These are phyloP conservation scores for Trypanosoma lewisi DNA, from an alignment of 208 protist genomes.

Conservation along the genomic window DNA sequence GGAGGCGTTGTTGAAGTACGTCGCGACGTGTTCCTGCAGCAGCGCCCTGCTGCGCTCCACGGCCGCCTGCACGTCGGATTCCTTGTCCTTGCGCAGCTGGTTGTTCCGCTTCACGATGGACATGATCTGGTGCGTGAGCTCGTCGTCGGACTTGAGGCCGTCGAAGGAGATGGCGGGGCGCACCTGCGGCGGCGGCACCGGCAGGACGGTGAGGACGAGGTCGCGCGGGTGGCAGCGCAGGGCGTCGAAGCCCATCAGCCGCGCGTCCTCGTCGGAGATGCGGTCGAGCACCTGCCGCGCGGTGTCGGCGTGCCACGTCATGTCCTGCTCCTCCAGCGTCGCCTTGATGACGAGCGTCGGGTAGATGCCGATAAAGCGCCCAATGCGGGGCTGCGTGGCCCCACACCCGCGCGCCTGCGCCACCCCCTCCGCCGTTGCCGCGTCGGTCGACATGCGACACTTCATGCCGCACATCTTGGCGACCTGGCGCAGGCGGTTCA, in stretches of 20 bases:
- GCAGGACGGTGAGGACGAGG: constrained; percentile 95
- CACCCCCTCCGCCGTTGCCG: constrained; percentile 18
- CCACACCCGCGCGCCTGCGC: constrained; percentile 74
- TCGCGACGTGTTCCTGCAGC: constrained; percentile 97
- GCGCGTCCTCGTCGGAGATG: constrained; percentile 63
- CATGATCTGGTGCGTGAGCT: constrained; percentile 97
- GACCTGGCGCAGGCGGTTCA: constrained; percentile 76
- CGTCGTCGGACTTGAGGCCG: constrained; percentile 91
- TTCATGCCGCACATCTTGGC: constrained; percentile 67
- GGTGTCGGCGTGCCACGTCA: constrained; percentile 70
- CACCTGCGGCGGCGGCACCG: constrained; percentile 97
- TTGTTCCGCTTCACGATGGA: constrained; percentile 98
- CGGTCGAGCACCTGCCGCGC: constrained; percentile 74
- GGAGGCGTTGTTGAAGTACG: constrained; percentile 97
- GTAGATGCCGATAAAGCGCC: constrained; percentile 71
- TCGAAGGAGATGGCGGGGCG: constrained; percentile 95
- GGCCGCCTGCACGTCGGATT: constrained; percentile 84
- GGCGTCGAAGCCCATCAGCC: constrained; percentile 74
- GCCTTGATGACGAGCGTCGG: constrained; percentile 67
- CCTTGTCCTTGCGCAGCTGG: constrained; percentile 83
- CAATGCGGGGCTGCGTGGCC: constrained; percentile 74
- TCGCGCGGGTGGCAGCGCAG: constrained; percentile 78
- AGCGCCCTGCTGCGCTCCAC: constrained; percentile 84
- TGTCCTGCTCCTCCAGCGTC: constrained; percentile 73
- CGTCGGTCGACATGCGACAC: constrained; percentile 57